Base-by-base conservation (phyloP, 768 basidiomycete genomes). In the Psilocybe cyanescens region DNA sequence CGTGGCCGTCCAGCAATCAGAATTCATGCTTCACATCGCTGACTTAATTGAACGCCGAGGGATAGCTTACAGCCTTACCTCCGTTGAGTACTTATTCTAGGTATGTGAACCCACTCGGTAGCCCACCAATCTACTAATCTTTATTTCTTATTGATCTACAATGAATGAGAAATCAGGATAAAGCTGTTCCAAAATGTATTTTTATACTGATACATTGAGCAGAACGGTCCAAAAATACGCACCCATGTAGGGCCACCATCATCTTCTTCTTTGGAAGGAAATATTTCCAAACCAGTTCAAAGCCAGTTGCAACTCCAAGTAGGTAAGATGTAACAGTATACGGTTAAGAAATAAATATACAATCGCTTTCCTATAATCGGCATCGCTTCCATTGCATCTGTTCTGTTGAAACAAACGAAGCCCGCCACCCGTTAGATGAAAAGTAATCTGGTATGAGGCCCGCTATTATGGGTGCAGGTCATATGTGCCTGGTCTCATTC, bases 181-280 rank as follows among this genome's bases (percentile, higher is more conserved):
- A 33, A 29, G 57, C 57, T 50, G 28, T 51, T 35, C 39, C 12
- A 3, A 12, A 49, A 29, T 37, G 49, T 58, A 58, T 58, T 58
- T 51, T n/a, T 51, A 24, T 41, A 24, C 29, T 44, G 41, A 51
- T 51, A 50, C 58, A 57, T 47, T 55, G 62, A 41, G 48, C 37
- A n/a, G 24, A 55, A 16, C 44, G 16, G 29, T 45, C 47, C 46
- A 30, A 46, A 45, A 54, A 39, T 24, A 47, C 54, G 44, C 48
- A 60, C 63, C 37, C 63, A 64, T 64, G 41, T 35, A 52, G 39
- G 56, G 50, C 61, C 61, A 57, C 56, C 61, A 62, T 62, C 56
- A 57, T 11, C 47, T 52, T 56, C 55, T 57, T 56, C 55, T 41
- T 44, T 5, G 16, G 33, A 35, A 19, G 52, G 41, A 44, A 44